These are phyloP conservation scores for Mycena kentingensis DNA, from an alignment of 768 basidiomycete species.

Conservation along the genomic window DNA sequence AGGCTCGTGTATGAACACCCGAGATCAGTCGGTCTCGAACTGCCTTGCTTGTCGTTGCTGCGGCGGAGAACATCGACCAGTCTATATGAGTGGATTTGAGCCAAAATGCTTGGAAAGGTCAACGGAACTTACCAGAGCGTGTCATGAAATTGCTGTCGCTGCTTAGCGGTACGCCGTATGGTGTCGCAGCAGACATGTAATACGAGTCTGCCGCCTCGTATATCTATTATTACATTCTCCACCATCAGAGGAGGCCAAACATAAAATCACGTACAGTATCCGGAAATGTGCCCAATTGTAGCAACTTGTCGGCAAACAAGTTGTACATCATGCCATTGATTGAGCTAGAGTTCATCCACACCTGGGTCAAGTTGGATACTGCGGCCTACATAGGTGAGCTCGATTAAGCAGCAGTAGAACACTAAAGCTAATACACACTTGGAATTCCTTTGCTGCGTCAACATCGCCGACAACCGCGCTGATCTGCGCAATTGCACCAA, in stretches of 20 bases:
- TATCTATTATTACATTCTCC: not conserved
- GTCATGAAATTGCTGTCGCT: slow-evolving; percentile 24
- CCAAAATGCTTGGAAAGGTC: not conserved
- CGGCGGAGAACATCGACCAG: slow-evolving; percentile 5
- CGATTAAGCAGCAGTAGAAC: not conserved
- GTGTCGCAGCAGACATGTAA: not conserved
- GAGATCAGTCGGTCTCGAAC: slow-evolving; percentile 1
- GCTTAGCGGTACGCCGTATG: slow-evolving; percentile 15
- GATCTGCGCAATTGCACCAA: slow-evolving; percentile 57
- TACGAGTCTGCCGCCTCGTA: not conserved
- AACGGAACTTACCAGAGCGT: slow-evolving; percentile 27
- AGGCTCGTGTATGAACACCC: not conserved
- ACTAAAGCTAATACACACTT: slow-evolving; percentile 15
- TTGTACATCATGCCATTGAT: slow-evolving; percentile 45
- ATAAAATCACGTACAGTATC: slow-evolving; percentile 14
- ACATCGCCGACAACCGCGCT: slow-evolving; percentile 35
- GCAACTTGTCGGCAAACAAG: slow-evolving; percentile 49
- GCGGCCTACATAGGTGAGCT: not conserved
- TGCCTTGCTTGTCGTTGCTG: not conserved
- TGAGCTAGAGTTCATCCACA: slow-evolving; percentile 11
- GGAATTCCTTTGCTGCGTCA: slow-evolving; percentile 30
- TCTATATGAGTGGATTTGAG: not conserved
- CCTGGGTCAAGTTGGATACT: not conserved
- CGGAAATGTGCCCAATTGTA: slow-evolving; percentile 43
- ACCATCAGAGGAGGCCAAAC: slow-evolving; percentile 2